These are phyloP conservation scores for Arachnopeziza araneosa DNA, from an alignment of 2,329 filamentous ascomycete genomes.

Conservation along the genomic window DNA sequence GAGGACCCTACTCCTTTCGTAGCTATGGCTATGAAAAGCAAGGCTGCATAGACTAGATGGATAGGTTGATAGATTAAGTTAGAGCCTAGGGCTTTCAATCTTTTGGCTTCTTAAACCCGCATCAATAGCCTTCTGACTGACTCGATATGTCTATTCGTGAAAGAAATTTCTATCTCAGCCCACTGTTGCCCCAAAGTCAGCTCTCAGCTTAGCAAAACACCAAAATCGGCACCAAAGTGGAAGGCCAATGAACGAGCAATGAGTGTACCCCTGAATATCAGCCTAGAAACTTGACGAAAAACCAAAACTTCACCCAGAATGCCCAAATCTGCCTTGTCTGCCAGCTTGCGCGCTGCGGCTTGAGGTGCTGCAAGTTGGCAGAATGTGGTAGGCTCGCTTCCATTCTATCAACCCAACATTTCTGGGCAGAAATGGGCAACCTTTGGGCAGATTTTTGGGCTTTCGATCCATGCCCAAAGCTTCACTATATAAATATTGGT, in stretches of 20 bases:
- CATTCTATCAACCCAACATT: not conserved
- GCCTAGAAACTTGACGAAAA: too few species aligned
- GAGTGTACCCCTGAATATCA: too few species aligned
- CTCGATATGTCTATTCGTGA: too few species aligned
- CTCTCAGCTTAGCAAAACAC: too few species aligned
- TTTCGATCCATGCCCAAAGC: not conserved
- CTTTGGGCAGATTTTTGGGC: not conserved
- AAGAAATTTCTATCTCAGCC: too few species aligned
- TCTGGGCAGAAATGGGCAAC: not conserved
- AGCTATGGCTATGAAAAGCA: slow-evolving; percentile 4
- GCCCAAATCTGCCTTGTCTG: not conserved
- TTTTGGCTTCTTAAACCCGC: too few species aligned
- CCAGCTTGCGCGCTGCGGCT: not conserved
- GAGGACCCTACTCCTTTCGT: slow-evolving; percentile 12
- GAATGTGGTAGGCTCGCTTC: not conserved
- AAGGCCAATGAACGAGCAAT: too few species aligned
- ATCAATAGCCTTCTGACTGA: too few species aligned
- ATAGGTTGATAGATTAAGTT: too few species aligned
- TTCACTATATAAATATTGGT: not conserved
- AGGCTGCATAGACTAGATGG: not conserved
- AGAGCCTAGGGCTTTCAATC: too few species aligned
- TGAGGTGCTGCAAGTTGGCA: not conserved
- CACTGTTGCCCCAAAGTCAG: too few species aligned
- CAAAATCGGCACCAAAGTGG: too few species aligned
- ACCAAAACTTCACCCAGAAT: not conserved